phyloP scores from a whole-genome alignment of 495 filamentous ascomycete species.

The Barbatosphaeria neglecta region DNA sequence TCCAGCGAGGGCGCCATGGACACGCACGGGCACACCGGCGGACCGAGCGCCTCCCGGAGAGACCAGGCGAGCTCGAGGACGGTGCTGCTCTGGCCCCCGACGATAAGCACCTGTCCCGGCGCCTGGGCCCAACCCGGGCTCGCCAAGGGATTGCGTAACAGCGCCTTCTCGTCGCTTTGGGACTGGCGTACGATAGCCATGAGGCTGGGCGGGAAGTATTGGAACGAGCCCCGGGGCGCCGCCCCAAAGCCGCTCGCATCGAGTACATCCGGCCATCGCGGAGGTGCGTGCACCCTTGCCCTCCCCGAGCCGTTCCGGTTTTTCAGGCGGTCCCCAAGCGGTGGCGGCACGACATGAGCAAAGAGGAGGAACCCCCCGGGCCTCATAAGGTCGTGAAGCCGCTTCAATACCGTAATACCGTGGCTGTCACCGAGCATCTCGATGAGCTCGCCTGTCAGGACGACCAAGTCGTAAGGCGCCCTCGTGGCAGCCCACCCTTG shows the following conservation, averaged over 20 bases:
- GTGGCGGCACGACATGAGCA: conserved; percentile 8
- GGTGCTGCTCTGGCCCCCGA: conserved; percentile 13
- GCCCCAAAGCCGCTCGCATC: conserved; percentile 21
- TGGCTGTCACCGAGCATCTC: conserved; percentile 7
- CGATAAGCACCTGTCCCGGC: conserved; percentile 17
- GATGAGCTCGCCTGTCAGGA: conserved; percentile 22
- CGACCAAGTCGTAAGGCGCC: conserved; percentile 21
- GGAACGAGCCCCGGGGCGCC: conserved; percentile 11
- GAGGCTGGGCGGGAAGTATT: conserved; percentile 17
- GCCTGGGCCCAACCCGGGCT: background rate
- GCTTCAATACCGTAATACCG: conserved; percentile 3
- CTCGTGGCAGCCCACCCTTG: background rate
- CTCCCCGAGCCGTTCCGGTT: conserved; percentile 1
- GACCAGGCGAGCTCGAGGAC: conserved; percentile 6
- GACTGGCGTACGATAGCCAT: conserved; percentile 25
- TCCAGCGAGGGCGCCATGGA: conserved; percentile 11
- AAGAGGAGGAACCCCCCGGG: conserved; percentile 30
- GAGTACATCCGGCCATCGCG: conserved; percentile 22
- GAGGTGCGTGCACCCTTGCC: conserved; percentile 6
- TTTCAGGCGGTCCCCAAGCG: conserved; percentile 11
- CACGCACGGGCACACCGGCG: conserved; percentile 7
- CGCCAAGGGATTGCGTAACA: conserved; percentile 4
- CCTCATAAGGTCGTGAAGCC: conserved; percentile 20
- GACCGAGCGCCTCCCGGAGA: conserved; percentile 10
- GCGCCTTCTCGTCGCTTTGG: conserved; percentile 7